phyloP scores from a whole-genome alignment of 31 red algal genomes.

The Asparagopsis taxiformis region DNA sequence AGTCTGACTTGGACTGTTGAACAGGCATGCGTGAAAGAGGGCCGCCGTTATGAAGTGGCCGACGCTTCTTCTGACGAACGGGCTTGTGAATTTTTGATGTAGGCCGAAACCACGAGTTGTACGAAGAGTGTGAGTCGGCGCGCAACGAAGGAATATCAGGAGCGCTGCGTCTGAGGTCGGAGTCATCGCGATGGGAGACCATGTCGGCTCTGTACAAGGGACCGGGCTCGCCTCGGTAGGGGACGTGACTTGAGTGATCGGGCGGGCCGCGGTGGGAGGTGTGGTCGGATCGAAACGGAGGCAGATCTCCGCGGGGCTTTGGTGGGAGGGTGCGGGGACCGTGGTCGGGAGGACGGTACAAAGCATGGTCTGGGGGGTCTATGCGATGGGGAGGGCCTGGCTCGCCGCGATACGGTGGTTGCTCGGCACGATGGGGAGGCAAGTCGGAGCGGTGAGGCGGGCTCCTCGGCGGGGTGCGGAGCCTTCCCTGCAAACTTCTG shows the following conservation, averaged over 20 bases:
- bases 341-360: conserved; percentile 23
- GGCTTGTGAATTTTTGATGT: conserved; percentile 46
- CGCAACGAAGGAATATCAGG: conserved; percentile 1
- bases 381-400: conserved; percentile 16
- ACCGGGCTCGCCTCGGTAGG: conserved; percentile 24
- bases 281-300: conserved; percentile 17
- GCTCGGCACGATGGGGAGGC: conserved; percentile 9
- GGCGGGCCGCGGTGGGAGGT: neutral
- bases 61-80: conserved; percentile 10
- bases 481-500: conserved; percentile 11
- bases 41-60: conserved; percentile 3
- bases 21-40: neutral
- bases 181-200: conserved; percentile 24
- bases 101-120: conserved; percentile 1
- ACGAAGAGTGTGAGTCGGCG: conserved; percentile 8
- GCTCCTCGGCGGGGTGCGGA: conserved; percentile 17
- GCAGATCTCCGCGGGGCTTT: conserved; percentile 31
- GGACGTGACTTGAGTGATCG: conserved; percentile 41
- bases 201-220: conserved; percentile 10
- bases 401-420: conserved; percentile 23
- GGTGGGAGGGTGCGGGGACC: conserved; percentile 14
- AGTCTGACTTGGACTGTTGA: conserved; percentile 25
- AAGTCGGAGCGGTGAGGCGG: conserved; percentile 9
- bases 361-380: conserved; percentile 17
- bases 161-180: conserved; percentile 1